Percentiles rank a stretch among this genome's conserved stretches.
These are phyloP conservation scores for Gaertneriomyces sp. DNA, from an alignment of 192 early-diverging fungal species.

Conservation along the genomic window DNA sequence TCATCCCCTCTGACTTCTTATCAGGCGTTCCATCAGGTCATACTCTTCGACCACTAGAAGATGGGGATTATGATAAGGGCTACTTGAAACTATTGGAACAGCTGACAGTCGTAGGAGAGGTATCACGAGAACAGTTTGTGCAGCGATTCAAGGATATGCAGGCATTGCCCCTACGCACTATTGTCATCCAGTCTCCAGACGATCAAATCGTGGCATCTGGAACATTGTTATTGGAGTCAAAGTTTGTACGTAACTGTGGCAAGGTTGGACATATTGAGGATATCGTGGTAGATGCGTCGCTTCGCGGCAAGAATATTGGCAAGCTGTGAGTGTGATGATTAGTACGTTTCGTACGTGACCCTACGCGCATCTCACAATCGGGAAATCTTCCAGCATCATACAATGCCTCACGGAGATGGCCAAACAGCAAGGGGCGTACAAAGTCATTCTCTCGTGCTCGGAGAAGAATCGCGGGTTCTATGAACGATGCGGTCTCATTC, in stretches of 20 bases:
- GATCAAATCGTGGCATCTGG: conserved; percentile 27
- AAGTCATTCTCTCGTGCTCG: conserved; percentile 33
- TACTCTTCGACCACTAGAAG: conserved; percentile 8
- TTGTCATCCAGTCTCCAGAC: background rate
- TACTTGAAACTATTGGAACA: conserved; percentile 26
- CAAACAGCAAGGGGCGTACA: conserved; percentile 29
- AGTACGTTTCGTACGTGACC: background rate
- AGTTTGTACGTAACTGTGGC: conserved; percentile 36
- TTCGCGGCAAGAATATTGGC: conserved; percentile 35
- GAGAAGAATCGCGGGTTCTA: conserved; percentile 42
- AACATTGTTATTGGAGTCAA: conserved; percentile 29
- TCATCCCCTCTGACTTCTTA: too few relatives aligned
- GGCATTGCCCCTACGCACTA: background rate
- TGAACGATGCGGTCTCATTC: conserved; percentile 30
- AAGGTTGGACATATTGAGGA: conserved; percentile 34
- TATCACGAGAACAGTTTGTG: conserved; percentile 13
- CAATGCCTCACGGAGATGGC: conserved; percentile 22
- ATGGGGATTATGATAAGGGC: conserved; percentile 20
- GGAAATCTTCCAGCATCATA: conserved; percentile 20
- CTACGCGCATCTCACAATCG: background rate
- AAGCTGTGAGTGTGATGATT: conserved; percentile 6
- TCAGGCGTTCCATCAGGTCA: background rate
- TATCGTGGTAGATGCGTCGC: conserved; percentile 26
- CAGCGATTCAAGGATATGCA: conserved; percentile 10
- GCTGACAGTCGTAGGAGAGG: conserved; percentile 25